phyloP scores from a whole-genome alignment of 768 basidiomycete species.

The Leccinum disarticulatum region DNA sequence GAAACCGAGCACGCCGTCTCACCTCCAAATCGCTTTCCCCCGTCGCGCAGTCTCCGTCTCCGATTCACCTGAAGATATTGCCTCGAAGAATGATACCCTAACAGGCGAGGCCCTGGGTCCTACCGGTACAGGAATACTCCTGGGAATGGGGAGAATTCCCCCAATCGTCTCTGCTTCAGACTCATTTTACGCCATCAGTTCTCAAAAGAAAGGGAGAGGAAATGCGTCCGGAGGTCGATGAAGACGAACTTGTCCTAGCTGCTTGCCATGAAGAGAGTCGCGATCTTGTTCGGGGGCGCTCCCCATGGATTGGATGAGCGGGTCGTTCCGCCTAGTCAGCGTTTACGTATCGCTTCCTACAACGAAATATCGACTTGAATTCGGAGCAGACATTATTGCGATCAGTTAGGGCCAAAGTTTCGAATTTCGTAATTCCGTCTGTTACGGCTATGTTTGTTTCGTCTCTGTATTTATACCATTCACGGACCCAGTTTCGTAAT shows the following conservation, averaged over 20 bases:
- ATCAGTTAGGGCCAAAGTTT: neutral
- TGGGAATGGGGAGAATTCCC: conserved; percentile 97
- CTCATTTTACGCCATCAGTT: conserved; percentile 39
- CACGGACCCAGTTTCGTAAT: neutral
- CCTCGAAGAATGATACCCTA: conserved; percentile 12
- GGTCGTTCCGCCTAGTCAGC: conserved; percentile 9
- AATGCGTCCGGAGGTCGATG: conserved; percentile 11
- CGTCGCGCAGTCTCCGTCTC: conserved; percentile 52
- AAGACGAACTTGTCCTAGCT: conserved; percentile 25
- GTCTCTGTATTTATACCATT: too few species aligned
- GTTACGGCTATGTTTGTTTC: neutral
- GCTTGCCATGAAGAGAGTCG: conserved; percentile 15
- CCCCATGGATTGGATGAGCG: conserved; percentile 10
- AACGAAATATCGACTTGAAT: neutral
- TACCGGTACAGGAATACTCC: conserved; percentile 65
- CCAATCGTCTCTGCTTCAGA: conserved; percentile 66
- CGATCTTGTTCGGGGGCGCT: conserved; percentile 7
- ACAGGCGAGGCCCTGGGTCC: conserved; percentile 8
- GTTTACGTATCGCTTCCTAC: conserved; percentile 2
- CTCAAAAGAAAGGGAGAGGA: conserved; percentile 20
- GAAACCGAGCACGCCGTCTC: conserved; percentile 18
- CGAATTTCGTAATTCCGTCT: neutral
- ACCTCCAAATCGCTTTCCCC: conserved; percentile 34
- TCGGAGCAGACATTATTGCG: neutral
- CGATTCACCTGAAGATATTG: conserved; percentile 56